Percentiles rank a stretch among this genome's conserved stretches.
Conservation (phyloP, 768 basidiomycete genomes). For the Boletus reticulatus region DNA sequence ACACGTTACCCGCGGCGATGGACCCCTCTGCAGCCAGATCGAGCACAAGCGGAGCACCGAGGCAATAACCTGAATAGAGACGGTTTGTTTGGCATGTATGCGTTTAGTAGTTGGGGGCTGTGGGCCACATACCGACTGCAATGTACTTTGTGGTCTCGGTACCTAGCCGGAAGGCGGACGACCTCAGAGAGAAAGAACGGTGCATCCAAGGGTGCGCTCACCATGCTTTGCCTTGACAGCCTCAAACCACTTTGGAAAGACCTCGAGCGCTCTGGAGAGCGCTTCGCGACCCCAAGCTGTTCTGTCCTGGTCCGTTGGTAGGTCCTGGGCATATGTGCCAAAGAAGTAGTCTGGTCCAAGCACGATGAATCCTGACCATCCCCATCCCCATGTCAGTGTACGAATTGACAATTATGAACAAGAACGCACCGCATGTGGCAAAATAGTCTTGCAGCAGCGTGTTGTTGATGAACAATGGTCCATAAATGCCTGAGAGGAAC, state of each 20-base stretch:
- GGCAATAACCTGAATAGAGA: slow-evolving; percentile 48
- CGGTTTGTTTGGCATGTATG: neutral
- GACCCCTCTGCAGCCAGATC: slow-evolving; percentile 37
- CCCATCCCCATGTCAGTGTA: neutral
- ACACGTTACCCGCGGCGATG: too few species aligned
- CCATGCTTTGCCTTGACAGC: slow-evolving; percentile 50
- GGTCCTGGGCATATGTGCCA: slow-evolving; percentile 41
- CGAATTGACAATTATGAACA: neutral
- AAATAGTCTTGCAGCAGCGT: slow-evolving; percentile 61
- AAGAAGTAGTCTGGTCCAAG: slow-evolving; percentile 62
- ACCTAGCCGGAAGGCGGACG: slow-evolving; percentile 10
- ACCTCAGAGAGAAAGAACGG: too few species aligned
- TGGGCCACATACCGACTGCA: slow-evolving; percentile 38
- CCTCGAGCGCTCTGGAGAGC: slow-evolving; percentile 33
- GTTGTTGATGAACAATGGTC: slow-evolving; percentile 53
- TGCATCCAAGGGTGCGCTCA: slow-evolving; percentile 7
- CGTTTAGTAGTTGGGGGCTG: neutral
- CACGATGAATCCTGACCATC: slow-evolving; percentile 56
- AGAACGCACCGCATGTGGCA: slow-evolving; percentile 48
- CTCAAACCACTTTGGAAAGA: slow-evolving; percentile 49
- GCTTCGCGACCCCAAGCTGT: slow-evolving; percentile 37
- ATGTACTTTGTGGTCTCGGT: slow-evolving; percentile 36
- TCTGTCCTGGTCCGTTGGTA: slow-evolving; percentile 32
- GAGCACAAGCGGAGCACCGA: slow-evolving; percentile 50
- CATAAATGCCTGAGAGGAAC: slow-evolving; percentile 55